Evolutionary conservation across 768 basidiomycete genomes (phyloP).

Genomic region (Rhizopogon vinicolor): DNA sequence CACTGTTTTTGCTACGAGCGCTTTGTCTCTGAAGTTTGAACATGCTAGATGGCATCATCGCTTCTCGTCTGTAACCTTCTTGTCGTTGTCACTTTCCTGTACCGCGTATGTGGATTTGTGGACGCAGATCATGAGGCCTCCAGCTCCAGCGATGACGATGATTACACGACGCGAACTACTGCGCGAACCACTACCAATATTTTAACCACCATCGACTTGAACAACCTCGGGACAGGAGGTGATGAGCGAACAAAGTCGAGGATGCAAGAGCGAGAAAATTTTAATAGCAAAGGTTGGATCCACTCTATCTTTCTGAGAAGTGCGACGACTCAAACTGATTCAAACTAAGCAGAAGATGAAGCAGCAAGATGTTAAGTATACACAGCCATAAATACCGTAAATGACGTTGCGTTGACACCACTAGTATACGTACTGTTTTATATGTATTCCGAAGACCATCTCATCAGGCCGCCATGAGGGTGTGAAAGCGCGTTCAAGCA

Average conservation of each 20-base stretch:
- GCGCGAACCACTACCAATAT: too few relatives aligned
- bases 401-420: too few relatives aligned
- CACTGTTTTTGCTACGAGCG: neutral
- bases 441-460: neutral
- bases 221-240: neutral
- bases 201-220: neutral
- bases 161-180: neutral
- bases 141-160: neutral
- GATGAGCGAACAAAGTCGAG: neutral
- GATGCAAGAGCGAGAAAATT: neutral
- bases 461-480: neutral
- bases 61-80: neutral
- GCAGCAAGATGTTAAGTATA: too few relatives aligned
- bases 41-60: neutral
- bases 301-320: neutral
- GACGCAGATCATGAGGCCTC: neutral
- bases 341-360: too few relatives aligned
- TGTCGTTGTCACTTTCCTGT: neutral
- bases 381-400: too few relatives aligned
- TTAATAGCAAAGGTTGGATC: neutral
- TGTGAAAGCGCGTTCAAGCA: constrained; percentile 12
- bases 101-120: neutral
- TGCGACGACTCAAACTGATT: too few relatives aligned
- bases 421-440: too few relatives aligned
- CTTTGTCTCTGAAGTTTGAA: neutral